phyloP scores from a whole-genome alignment of 768 basidiomycete species.

The Leccinellum albellum region DNA sequence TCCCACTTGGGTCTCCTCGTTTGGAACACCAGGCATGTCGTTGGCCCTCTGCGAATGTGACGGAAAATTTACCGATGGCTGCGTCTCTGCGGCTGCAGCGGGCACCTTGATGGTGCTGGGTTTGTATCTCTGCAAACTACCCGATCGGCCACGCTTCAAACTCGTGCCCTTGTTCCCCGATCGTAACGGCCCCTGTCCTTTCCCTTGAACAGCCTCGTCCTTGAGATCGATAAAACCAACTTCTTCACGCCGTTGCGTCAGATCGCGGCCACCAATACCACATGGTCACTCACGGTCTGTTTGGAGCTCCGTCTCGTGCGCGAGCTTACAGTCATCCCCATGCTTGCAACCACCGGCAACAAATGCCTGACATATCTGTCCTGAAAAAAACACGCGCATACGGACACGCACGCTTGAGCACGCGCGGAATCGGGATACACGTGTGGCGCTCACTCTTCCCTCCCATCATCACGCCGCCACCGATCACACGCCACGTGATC shows the following conservation, averaged over 20 bases:
- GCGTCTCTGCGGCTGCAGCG: neutral
- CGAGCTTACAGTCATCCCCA: slow-evolving; percentile 29
- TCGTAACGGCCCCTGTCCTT: neutral
- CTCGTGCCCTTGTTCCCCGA: neutral
- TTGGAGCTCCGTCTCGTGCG: slow-evolving; percentile 29
- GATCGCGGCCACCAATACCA: neutral
- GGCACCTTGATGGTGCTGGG: neutral
- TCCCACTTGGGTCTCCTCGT: neutral
- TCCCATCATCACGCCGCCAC: slow-evolving; percentile 71
- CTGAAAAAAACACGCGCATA: slow-evolving; percentile 6
- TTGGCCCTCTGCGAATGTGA: neutral
- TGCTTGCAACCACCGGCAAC: slow-evolving; percentile 22
- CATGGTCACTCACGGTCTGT: slow-evolving; percentile 20
- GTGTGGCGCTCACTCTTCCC: slow-evolving; percentile 28
- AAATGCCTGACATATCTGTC: slow-evolving; percentile 26
- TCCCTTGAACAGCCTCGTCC: neutral
- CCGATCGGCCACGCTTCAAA: slow-evolving; percentile 9
- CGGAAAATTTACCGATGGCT: neutral
- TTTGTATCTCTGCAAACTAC: slow-evolving; percentile 8
- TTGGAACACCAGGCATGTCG: neutral
- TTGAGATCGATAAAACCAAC: slow-evolving; percentile 18
- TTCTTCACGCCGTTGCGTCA: slow-evolving; percentile 1
- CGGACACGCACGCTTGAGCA: neutral
- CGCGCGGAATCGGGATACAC: neutral
- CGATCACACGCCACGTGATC: slow-evolving; percentile 72